Base-by-base conservation (phyloP, 768 basidiomycete genomes). In the Paxillus involutus region DNA sequence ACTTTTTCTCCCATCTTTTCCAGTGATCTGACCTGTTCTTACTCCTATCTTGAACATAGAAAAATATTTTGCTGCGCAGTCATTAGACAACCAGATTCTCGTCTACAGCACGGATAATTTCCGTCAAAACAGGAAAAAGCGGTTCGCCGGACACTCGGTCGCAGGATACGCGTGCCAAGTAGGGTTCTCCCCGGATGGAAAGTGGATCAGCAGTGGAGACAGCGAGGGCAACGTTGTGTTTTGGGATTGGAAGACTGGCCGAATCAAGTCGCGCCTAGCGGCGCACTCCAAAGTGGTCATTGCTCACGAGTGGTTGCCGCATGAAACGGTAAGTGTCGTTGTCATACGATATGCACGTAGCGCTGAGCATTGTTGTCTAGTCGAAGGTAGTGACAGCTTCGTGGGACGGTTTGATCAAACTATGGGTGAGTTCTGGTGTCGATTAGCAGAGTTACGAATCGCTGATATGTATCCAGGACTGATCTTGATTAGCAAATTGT, bases 191-290 rank as follows among this genome's bases (percentile, higher is more conserved):
- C 94, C 97, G 1, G 97, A 99, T 68, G 97, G 97, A 3, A 93
- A 94, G 71, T 98, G 94, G 90, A 90, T 99, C 63, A 95, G 92
- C 64, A 95, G 93, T 54, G 97, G 97, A 29, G 96, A 98, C 64
- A 91, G 91, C 10, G 86, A 88, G 61, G 97, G 97, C 9, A 94
- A 97, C 69, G 80, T 99, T 41, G 90, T 98, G 3, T 96, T 98
- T 72, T 99, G 97, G 97, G 97, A 98, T 71, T 99, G 93, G 91
- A 98, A 97, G 75, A 95, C 88, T n/a, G 91, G 94, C 2, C 85
- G 92, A 58, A 94, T 98, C 71, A 92, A 95, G 75, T 93, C 89
- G 51, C 79, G 92, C 37, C 72, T 98, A 51, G 84, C 85, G 59
- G 93, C 92, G 3, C 97, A 98, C 70, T 85, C 82, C 12, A 94